Percentiles rank a stretch among this genome's conserved stretches.
Conservation (phyloP, 1,139 yeast genomes). For the Yamadazyma trypodendri region DNA sequence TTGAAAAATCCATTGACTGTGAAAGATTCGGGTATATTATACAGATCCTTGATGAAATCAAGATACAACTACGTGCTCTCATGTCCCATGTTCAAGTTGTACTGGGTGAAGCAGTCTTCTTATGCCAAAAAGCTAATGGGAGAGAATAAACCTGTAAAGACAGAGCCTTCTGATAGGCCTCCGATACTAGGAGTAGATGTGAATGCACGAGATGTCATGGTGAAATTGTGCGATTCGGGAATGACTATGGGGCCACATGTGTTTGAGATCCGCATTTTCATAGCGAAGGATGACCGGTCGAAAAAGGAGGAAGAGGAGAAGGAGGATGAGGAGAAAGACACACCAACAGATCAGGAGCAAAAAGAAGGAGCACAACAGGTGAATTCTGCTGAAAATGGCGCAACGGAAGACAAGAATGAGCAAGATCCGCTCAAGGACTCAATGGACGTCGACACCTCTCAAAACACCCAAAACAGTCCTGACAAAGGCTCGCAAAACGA, state of each 20-base stretch:
- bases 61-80: constrained; percentile 71
- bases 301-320: constrained; percentile 21
- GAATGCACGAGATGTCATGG: constrained; percentile 83
- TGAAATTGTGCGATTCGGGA: constrained; percentile 75
- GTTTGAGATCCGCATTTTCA: constrained; percentile 73
- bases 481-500: background rate
- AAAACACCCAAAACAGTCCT: no score
- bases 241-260: constrained; percentile 80
- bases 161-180: constrained; percentile 26
- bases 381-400: no score
- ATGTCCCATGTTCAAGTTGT: constrained; percentile 69
- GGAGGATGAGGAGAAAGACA: constrained; percentile 6
- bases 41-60: constrained; percentile 72
- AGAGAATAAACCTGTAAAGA: constrained; percentile 28
- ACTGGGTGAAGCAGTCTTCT: constrained; percentile 70
- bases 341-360: background rate
- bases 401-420: no score
- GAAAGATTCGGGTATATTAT: constrained; percentile 70
- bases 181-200: constrained; percentile 47
- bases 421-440: no score
- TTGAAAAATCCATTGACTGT: constrained; percentile 67
- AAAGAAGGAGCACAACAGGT: background rate
- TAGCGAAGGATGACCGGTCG: constrained; percentile 70
- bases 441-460: background rate
- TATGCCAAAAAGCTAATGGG: constrained; percentile 37